A percentile compares a stretch with the other conserved stretches of the same genome.
phyloP scores from a whole-genome alignment of 192 early-diverging fungal species.

The Backusella tuberculispora region DNA sequence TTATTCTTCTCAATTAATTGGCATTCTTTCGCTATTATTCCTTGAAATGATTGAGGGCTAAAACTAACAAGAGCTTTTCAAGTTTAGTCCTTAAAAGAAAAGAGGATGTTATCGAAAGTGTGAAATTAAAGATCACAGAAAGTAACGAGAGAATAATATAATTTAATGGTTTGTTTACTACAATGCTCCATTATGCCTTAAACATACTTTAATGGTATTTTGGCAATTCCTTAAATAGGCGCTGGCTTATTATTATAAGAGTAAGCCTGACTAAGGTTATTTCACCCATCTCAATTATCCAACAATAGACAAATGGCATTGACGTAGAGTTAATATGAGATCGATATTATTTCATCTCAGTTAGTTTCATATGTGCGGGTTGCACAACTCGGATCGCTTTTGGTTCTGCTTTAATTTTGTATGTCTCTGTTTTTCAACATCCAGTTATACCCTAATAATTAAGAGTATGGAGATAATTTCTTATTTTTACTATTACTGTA shows the following conservation, averaged over 20 bases:
- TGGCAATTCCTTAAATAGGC: neutral
- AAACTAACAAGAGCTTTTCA: neutral
- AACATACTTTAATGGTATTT: too few species aligned
- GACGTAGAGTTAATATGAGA: slow-evolving; percentile 1
- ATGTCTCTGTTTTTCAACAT: neutral
- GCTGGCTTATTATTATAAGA: neutral
- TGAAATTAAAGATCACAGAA: neutral
- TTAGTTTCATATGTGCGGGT: neutral
- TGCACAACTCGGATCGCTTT: neutral
- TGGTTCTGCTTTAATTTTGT: neutral
- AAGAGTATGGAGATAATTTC: neutral
- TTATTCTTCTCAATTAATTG: neutral
- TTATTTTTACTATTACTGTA: neutral
- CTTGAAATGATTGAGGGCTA: neutral
- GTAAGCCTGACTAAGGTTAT: neutral
- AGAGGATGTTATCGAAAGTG: neutral
- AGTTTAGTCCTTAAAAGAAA: neutral
- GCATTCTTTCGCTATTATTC: neutral
- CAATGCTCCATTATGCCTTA: neutral
- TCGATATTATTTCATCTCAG: neutral
- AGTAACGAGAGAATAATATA: neutral
- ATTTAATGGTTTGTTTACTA: too few species aligned
- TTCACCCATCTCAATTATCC: neutral
- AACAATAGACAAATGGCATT: neutral
- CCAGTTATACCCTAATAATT: neutral